Percentiles rank a stretch among this genome's conserved stretches.
Conservation (phyloP, 2,329 filamentous ascomycete species). For the Hypomyces perniciosus region DNA sequence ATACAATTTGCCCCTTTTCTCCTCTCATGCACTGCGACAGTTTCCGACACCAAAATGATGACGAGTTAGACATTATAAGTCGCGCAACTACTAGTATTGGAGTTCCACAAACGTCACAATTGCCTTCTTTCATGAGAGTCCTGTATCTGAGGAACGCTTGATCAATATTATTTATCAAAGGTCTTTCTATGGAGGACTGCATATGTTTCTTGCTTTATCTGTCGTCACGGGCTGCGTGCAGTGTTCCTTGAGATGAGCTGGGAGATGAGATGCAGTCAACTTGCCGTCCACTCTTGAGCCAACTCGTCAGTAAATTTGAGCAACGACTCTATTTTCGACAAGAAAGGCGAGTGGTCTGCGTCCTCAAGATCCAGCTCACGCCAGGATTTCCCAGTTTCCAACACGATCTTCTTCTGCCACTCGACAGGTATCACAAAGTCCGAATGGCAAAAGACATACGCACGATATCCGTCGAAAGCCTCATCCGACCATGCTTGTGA, state of each 20-base stretch:
- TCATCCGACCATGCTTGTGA: conserved; percentile 12
- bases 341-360: conserved; percentile 12
- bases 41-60: no score
- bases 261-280: background rate
- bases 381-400: conserved; percentile 2
- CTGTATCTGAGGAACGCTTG: no score
- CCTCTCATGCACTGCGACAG: no score
- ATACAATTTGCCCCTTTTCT: no score
- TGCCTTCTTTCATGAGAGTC: no score
- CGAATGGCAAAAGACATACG: conserved; percentile 11
- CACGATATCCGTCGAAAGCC: conserved; percentile 10
- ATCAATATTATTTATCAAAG: no score
- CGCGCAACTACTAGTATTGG: no score
- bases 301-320: conserved; percentile 7
- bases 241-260: no score
- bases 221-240: background rate
- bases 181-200: no score
- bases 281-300: background rate
- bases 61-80: no score
- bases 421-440: conserved; percentile 6
- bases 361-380: conserved; percentile 9
- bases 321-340: conserved; percentile 5
- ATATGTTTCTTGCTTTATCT: background rate
- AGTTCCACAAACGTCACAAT: no score
- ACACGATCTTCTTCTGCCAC: conserved; percentile 8